A percentile compares a stretch with the other conserved stretches of the same genome.
Conservation (phyloP, 805 yeast genomes). For the Kazachstania africana region DNA sequence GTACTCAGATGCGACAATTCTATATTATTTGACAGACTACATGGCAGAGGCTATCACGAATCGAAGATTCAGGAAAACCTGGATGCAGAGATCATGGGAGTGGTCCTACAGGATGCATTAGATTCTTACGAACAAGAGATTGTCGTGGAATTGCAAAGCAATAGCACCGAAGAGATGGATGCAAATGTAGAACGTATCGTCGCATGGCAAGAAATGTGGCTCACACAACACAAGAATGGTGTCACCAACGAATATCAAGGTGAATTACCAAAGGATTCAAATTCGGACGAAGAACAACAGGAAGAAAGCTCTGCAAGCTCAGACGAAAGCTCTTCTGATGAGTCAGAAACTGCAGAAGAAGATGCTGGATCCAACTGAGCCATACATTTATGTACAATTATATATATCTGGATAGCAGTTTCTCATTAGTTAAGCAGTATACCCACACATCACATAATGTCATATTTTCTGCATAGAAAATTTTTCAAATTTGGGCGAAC, state of each 20-base stretch:
- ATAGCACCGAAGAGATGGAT: slow-evolving; percentile 65
- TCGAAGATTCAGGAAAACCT: slow-evolving; percentile 80
- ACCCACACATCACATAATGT: no score
- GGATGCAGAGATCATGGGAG: slow-evolving; percentile 96
- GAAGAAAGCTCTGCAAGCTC: not conserved
- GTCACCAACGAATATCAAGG: slow-evolving; percentile 38
- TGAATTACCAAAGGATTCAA: not conserved
- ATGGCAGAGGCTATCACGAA: slow-evolving; percentile 66
- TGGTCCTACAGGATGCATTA: slow-evolving; percentile 73
- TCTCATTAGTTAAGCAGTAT: no score
- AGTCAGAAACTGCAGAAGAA: slow-evolving; percentile 3
- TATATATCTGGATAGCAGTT: no score
- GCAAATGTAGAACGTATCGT: slow-evolving; percentile 67
- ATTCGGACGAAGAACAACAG: slow-evolving; percentile 1
- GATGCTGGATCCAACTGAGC: no score
- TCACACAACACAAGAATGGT: slow-evolving; percentile 48
- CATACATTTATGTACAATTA: no score
- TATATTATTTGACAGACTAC: slow-evolving; percentile 61
- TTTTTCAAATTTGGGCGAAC: no score
- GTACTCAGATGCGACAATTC: slow-evolving; percentile 74
- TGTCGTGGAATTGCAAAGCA: slow-evolving; percentile 69
- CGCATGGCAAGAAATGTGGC: slow-evolving; percentile 72
- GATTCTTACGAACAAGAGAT: slow-evolving; percentile 72
- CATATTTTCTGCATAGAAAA: no score
- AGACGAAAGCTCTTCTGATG: slow-evolving; percentile 3